phyloP scores from a whole-genome alignment of 257 asterid species.

The Cordia subcordata region DNA sequence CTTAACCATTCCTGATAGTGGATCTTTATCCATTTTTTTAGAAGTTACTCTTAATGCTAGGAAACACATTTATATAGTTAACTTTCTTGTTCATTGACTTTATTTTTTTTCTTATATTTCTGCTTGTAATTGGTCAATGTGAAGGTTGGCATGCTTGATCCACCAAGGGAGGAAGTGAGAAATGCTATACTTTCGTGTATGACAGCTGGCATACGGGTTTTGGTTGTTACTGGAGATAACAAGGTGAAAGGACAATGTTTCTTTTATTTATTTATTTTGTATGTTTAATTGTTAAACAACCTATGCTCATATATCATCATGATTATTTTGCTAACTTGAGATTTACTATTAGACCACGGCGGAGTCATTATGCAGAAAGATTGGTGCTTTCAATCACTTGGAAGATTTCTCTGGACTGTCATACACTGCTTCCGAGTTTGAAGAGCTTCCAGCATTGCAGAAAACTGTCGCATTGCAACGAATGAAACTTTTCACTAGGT shows the following conservation, averaged over 20 bases:
- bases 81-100: not conserved
- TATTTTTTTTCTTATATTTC: constrained; percentile 12
- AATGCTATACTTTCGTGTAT: constrained; percentile 90
- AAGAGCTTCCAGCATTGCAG: constrained; percentile 81
- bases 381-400: constrained; percentile 82
- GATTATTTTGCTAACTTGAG: constrained; percentile 17
- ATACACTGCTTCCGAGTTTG: constrained; percentile 96
- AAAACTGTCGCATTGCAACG: constrained; percentile 85
- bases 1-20: too few species aligned
- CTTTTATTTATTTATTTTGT: constrained; percentile 9
- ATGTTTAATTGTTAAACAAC: not conserved
- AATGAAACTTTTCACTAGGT: constrained; percentile 88
- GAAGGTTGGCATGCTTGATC: constrained; percentile 99
- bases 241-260: constrained; percentile 45
- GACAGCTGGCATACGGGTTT: constrained; percentile 99
- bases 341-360: constrained; percentile 62
- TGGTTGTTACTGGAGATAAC: constrained; percentile 98
- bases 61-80: too few species aligned
- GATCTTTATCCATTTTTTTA: too few species aligned
- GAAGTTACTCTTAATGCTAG: not conserved
- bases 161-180: constrained; percentile 97
- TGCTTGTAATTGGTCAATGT: constrained; percentile 15
- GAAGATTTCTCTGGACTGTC: constrained; percentile 82
- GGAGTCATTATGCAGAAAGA: constrained; percentile 83
- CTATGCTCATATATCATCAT: constrained; percentile 12